These are phyloP conservation scores for Trametes punicea DNA, from an alignment of 768 basidiomycete species.

Conservation along the genomic window DNA sequence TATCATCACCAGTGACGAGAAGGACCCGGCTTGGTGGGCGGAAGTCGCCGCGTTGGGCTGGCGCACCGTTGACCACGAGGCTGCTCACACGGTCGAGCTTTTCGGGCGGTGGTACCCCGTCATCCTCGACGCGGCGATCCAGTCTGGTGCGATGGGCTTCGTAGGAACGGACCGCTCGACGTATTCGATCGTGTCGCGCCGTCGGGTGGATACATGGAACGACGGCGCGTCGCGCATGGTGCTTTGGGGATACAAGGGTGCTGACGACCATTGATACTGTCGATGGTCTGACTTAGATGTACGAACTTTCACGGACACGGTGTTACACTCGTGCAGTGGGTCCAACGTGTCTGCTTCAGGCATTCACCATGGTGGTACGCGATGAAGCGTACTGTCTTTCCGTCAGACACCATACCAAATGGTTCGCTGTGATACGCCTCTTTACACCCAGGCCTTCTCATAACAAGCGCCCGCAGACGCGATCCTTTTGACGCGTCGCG, in stretches of 20 bases:
- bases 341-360: too few relatives aligned
- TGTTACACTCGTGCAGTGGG: not conserved
- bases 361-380: too few relatives aligned
- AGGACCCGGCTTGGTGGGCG: slow-evolving; percentile 38
- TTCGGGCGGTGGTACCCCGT: slow-evolving; percentile 51
- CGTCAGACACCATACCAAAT: too few relatives aligned
- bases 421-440: not conserved
- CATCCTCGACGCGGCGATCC: slow-evolving; percentile 71
- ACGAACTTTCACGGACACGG: slow-evolving; percentile 2
- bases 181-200: slow-evolving; percentile 62
- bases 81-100: slow-evolving; percentile 31
- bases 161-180: slow-evolving; percentile 72
- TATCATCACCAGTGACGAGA: slow-evolving; percentile 43
- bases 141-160: slow-evolving; percentile 63
- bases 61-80: slow-evolving; percentile 34
- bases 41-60: slow-evolving; percentile 35
- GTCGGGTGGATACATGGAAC: slow-evolving; percentile 67
- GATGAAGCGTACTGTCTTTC: too few relatives aligned
- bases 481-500: not conserved
- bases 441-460: not conserved
- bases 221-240: slow-evolving; percentile 50
- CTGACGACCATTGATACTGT: slow-evolving; percentile 47
- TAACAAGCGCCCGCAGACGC: not conserved
- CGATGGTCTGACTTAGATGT: not conserved
- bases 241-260: slow-evolving; percentile 54